These are phyloP conservation scores for Aspergillus ustus DNA, from an alignment of 2,329 filamentous ascomycete species.

Conservation along the genomic window DNA sequence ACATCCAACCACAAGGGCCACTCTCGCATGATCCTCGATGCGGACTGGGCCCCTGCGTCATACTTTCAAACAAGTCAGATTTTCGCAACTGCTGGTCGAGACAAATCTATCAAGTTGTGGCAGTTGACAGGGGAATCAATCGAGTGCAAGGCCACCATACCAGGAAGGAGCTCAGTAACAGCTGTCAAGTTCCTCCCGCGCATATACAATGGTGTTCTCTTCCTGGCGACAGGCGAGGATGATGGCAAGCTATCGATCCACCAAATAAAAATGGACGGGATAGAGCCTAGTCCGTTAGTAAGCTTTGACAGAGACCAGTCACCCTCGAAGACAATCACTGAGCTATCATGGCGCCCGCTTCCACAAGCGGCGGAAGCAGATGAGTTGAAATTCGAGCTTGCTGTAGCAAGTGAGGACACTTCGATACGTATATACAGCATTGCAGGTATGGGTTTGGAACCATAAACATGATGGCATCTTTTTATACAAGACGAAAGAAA, in stretches of 20 bases:
- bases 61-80: constrained; percentile 41
- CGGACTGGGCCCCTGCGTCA: constrained; percentile 72
- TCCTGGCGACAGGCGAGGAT: constrained; percentile 54
- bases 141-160: constrained; percentile 58
- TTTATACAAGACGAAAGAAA: constrained; percentile 18
- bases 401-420: constrained; percentile 52
- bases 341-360: constrained; percentile 70
- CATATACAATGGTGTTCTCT: constrained; percentile 33
- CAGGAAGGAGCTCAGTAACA: constrained; percentile 66
- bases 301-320: constrained; percentile 48
- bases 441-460: constrained; percentile 35
- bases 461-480: constrained; percentile 19
- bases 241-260: constrained; percentile 51
- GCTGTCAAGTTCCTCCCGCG: constrained; percentile 68
- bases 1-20: constrained; percentile 82
- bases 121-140: constrained; percentile 50
- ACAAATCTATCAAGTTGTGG: constrained; percentile 84
- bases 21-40: constrained; percentile 87
- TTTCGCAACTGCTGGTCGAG: constrained; percentile 88
- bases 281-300: constrained; percentile 35
- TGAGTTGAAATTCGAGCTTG: constrained; percentile 38
- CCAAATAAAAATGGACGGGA: constrained; percentile 37
- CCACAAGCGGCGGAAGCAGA: constrained; percentile 15
- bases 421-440: constrained; percentile 48
- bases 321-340: constrained; percentile 68